Evolutionary conservation across 176 grass and related monocot species (phyloP).

Genomic region (Oryza punctata): DNA sequence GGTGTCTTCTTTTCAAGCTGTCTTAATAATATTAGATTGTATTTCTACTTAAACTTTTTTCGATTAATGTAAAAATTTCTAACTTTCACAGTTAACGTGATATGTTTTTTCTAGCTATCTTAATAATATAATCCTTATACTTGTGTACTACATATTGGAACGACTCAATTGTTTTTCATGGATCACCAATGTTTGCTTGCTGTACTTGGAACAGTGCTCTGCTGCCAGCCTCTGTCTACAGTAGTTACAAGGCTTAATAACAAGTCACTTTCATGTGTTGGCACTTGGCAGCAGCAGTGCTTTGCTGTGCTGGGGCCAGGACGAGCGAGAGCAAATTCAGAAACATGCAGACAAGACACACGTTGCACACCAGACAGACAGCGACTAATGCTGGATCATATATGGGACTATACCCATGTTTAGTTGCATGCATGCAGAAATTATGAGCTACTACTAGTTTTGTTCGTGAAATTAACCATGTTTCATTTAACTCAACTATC

Average conservation of each 20-base stretch:
- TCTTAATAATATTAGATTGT: too few species aligned
- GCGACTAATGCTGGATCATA: background rate
- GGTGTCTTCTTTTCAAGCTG: too few species aligned
- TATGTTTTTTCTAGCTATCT: too few species aligned
- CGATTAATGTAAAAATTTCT: too few species aligned
- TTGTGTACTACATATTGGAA: too few species aligned
- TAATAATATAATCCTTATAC: too few species aligned
- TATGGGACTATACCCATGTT: background rate
- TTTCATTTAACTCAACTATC: background rate
- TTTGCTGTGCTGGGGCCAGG: background rate
- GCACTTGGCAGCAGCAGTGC: background rate
- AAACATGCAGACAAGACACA: background rate
- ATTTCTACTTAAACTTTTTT: too few species aligned
- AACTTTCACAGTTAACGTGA: too few species aligned
- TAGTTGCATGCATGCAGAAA: background rate
- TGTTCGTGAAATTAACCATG: too few species aligned
- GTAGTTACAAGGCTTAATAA: background rate
- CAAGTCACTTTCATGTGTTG: background rate
- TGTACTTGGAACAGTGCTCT: background rate
- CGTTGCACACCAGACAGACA: background rate
- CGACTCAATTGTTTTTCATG: constrained; percentile 2
- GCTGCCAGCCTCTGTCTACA: too few species aligned
- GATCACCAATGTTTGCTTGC: background rate
- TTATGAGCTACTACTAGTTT: background rate
- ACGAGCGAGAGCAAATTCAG: background rate